Percentiles rank a stretch among this genome's conserved stretches.
phyloP scores from a whole-genome alignment of 2,329 filamentous ascomycete species.

The Clarireedia hainanense region DNA sequence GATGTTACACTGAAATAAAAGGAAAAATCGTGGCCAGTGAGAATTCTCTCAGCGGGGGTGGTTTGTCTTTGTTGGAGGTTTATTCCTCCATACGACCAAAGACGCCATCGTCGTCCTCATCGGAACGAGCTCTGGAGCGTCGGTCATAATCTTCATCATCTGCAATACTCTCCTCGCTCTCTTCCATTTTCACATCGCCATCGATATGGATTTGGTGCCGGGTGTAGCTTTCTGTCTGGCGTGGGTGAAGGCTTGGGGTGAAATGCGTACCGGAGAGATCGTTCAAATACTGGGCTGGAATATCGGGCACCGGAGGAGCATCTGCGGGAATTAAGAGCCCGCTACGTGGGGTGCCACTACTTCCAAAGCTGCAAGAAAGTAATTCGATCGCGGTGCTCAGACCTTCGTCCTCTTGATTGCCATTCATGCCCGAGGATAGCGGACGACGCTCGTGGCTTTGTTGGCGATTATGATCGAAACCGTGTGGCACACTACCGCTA shows the following conservation, averaged over 20 bases:
- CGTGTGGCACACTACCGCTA: slow-evolving; percentile 44
- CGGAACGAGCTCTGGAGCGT: slow-evolving; percentile 56
- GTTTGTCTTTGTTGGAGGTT: slow-evolving; percentile 11
- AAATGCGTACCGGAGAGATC: slow-evolving; percentile 54
- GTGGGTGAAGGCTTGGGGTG: slow-evolving; percentile 47
- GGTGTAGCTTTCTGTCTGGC: slow-evolving; percentile 56
- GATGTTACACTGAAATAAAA: slow-evolving; percentile 20
- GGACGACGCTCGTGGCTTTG: slow-evolving; percentile 71
- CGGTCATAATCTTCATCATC: slow-evolving; percentile 58
- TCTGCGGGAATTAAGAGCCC: slow-evolving; percentile 59
- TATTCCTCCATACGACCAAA: slow-evolving; percentile 96
- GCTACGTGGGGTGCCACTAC: slow-evolving; percentile 52
- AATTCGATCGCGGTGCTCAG: slow-evolving; percentile 85
- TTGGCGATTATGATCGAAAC: slow-evolving; percentile 48
- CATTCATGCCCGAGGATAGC: slow-evolving; percentile 68
- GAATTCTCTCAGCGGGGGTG: not conserved
- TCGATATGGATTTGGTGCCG: slow-evolving; percentile 45
- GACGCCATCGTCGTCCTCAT: slow-evolving; percentile 90
- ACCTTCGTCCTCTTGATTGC: slow-evolving; percentile 73
- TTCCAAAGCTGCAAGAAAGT: slow-evolving; percentile 79
- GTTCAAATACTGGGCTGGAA: slow-evolving; percentile 70
- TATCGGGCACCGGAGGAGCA: slow-evolving; percentile 78
- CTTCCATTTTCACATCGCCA: slow-evolving; percentile 61
- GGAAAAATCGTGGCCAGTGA: slow-evolving; percentile 4
- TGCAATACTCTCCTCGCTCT: slow-evolving; percentile 52